phyloP scores from a whole-genome alignment of 2,329 filamentous ascomycete genomes.

The Myriosclerotinia duriaeana region DNA sequence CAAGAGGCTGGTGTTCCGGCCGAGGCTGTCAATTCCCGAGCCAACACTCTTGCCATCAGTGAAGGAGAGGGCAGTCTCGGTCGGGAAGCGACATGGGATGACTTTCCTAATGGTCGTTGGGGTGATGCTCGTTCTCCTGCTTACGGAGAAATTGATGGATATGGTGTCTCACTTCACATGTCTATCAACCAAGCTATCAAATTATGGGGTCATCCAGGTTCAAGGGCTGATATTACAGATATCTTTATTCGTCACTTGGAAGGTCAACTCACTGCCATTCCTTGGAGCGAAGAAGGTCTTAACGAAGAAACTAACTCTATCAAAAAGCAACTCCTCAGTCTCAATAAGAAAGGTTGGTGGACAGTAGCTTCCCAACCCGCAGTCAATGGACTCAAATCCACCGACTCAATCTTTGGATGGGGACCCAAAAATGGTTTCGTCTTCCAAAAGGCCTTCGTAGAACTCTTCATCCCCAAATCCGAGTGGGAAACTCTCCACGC shows the following conservation, averaged over 20 bases:
- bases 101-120: constrained; percentile 95
- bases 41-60: constrained; percentile 87
- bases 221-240: constrained; percentile 68
- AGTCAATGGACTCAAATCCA: constrained; percentile 79
- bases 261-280: constrained; percentile 76
- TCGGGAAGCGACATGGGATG: constrained; percentile 96
- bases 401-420: constrained; percentile 84
- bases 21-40: constrained; percentile 71
- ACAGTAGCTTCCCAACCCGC: constrained; percentile 94
- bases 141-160: constrained; percentile 97
- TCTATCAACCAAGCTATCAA: constrained; percentile 78
- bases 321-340: constrained; percentile 66
- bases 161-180: constrained; percentile 92
- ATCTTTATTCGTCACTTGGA: constrained; percentile 81
- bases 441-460: constrained; percentile 97
- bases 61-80: constrained; percentile 89
- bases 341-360: constrained; percentile 90
- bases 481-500: constrained; percentile 70
- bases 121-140: constrained; percentile 90
- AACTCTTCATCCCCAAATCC: constrained; percentile 79
- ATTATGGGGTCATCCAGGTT: constrained; percentile 80
- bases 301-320: constrained; percentile 83
- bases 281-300: constrained; percentile 90
- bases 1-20: constrained; percentile 75
- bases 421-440: constrained; percentile 89